Evolutionary conservation across 306 rosid species (phyloP).

Genomic region (Citrullus amarus): DNA sequence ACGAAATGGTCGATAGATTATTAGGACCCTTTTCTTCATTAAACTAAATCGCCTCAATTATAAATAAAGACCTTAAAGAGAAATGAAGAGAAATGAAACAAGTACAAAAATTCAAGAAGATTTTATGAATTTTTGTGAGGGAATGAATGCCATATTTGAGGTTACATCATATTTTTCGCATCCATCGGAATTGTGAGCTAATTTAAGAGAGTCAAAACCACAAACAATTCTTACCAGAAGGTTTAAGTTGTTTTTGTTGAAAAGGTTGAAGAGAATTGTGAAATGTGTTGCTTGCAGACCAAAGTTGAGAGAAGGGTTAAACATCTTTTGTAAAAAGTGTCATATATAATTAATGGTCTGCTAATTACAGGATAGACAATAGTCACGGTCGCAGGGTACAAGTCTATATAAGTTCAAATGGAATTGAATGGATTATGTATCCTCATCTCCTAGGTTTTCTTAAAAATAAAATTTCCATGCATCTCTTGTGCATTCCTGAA

Average conservation of each 20-base stretch:
- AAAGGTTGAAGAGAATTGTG: neutral
- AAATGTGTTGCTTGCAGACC: neutral
- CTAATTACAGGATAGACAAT: neutral
- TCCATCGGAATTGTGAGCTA: neutral
- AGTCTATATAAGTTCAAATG: neutral
- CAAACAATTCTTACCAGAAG: neutral
- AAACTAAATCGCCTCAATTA: neutral
- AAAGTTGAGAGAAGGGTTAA: neutral
- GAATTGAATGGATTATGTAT: neutral
- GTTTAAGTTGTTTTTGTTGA: neutral
- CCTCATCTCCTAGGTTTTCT: neutral
- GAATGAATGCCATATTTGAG: neutral
- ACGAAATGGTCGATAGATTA: neutral
- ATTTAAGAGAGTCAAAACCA: neutral
- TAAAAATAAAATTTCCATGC: neutral
- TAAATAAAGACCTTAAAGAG: neutral
- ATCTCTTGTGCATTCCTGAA: neutral
- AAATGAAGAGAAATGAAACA: neutral
- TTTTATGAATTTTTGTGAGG: neutral
- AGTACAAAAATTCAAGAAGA: neutral
- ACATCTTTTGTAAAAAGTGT: neutral
- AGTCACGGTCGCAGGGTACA: neutral
- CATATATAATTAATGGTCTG: neutral
- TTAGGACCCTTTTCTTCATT: neutral
- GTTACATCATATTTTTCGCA: neutral